phyloP scores from a whole-genome alignment of 352 stramenopile genomes.

The Phytophthora crassamura region DNA sequence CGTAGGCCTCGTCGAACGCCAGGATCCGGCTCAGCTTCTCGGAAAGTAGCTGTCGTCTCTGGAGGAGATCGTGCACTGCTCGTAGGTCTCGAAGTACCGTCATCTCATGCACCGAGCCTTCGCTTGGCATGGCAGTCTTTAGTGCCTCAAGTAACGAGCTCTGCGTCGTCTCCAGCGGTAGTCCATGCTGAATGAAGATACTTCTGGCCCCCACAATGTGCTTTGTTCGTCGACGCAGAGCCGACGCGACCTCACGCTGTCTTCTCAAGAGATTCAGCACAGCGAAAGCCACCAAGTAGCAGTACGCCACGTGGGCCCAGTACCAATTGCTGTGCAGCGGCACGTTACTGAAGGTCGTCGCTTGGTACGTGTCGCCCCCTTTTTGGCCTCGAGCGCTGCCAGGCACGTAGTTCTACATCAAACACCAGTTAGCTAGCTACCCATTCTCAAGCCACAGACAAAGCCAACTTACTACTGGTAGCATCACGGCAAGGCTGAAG shows the following conservation, averaged over 20 bases:
- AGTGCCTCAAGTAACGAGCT: slow-evolving; percentile 52
- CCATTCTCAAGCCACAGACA: background rate
- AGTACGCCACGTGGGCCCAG: slow-evolving; percentile 81
- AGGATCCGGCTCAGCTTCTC: slow-evolving; percentile 65
- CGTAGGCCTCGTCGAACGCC: slow-evolving; percentile 58
- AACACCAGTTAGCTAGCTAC: slow-evolving; percentile 1
- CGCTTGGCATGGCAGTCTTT: slow-evolving; percentile 43
- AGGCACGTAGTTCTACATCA: slow-evolving; percentile 71
- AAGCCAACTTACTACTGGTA: slow-evolving; percentile 66
- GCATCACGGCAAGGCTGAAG: slow-evolving; percentile 70
- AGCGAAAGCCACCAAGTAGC: slow-evolving; percentile 67
- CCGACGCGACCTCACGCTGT: slow-evolving; percentile 57
- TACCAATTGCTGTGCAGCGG: slow-evolving; percentile 81
- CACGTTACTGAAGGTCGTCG: slow-evolving; percentile 86
- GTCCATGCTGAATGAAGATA: slow-evolving; percentile 70
- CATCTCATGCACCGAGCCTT: slow-evolving; percentile 61
- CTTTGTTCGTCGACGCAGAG: slow-evolving; percentile 62
- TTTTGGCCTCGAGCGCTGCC: slow-evolving; percentile 48
- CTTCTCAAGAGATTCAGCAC: slow-evolving; percentile 59
- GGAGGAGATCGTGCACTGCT: slow-evolving; percentile 63
- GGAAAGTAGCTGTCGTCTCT: slow-evolving; percentile 49
- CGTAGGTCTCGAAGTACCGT: slow-evolving; percentile 70
- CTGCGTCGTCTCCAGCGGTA: slow-evolving; percentile 58
- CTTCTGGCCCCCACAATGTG: slow-evolving; percentile 73
- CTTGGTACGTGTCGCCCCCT: slow-evolving; percentile 62